These are phyloP conservation scores for Coemansia sp. DNA, from an alignment of 192 early-diverging fungal genomes.

Conservation along the genomic window DNA sequence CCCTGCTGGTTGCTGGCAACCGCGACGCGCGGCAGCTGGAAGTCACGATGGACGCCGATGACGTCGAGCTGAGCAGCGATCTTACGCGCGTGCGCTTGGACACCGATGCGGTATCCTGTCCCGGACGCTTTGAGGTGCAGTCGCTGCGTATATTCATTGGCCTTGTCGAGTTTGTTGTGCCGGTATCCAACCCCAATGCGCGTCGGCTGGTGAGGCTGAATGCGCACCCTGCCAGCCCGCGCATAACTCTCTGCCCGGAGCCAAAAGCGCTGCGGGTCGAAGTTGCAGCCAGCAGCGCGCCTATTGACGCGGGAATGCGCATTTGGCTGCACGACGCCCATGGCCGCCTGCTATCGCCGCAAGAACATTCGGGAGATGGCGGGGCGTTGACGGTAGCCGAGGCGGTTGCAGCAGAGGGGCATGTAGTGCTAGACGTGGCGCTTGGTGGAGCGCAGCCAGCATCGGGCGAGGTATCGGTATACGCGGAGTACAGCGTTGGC, in stretches of 20 bases:
- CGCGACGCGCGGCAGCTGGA: conserved; percentile 21
- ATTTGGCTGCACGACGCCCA: conserved; percentile 24
- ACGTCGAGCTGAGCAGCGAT: conserved; percentile 11
- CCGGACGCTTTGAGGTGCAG: conserved; percentile 24
- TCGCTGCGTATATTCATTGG: conserved; percentile 20
- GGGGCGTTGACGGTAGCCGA: conserved; percentile 14
- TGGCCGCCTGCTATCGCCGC: conserved; percentile 4
- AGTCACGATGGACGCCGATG: conserved; percentile 9
- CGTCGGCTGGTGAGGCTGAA: conserved; percentile 21
- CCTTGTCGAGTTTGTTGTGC: conserved; percentile 6
- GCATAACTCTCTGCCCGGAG: not conserved
- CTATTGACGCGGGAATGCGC: conserved; percentile 17
- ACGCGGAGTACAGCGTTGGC: conserved; percentile 8
- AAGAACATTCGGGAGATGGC: not conserved
- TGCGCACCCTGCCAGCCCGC: conserved; percentile 12
- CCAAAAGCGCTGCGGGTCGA: conserved; percentile 12
- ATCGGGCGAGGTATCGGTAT: conserved; percentile 11
- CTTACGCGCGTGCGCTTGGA: conserved; percentile 10
- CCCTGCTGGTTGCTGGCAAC: conserved; percentile 9
- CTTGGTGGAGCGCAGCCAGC: conserved; percentile 3
- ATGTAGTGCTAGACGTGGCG: not conserved
- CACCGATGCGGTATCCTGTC: conserved; percentile 26
- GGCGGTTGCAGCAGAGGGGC: conserved; percentile 1
- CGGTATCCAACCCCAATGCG: conserved; percentile 14
- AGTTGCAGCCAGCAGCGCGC: not conserved